Conservation (phyloP, 2,329 filamentous ascomycete genomes). For the Penicillium sp. region DNA sequence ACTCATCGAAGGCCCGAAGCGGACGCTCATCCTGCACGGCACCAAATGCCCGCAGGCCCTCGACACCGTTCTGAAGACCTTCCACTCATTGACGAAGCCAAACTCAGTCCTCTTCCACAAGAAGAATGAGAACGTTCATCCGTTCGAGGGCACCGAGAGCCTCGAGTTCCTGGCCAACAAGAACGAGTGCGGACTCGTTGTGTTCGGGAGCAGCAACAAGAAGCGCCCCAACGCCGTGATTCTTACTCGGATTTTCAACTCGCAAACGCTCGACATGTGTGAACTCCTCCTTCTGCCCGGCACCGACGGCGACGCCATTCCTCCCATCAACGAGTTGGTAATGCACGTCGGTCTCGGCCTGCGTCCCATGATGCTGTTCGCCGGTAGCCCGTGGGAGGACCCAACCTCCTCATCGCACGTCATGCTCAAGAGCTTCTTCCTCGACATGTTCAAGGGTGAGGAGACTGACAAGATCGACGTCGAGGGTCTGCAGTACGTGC, state of each 20-base stretch:
- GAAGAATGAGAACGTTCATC: conserved; percentile 85
- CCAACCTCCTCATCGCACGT: conserved; percentile 74
- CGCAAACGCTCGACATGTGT: conserved; percentile 90
- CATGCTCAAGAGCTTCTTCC: conserved; percentile 77
- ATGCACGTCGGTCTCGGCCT: conserved; percentile 66
- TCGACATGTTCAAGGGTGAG: conserved; percentile 88
- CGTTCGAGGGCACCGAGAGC: conserved; percentile 82
- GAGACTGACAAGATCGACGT: conserved; percentile 81
- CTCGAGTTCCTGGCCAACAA: conserved; percentile 95
- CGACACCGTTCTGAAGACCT: conserved; percentile 77
- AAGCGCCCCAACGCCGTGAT: conserved; percentile 93
- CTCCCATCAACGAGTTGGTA: conserved; percentile 53
- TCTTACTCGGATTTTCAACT: conserved; percentile 73
- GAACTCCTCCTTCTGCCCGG: conserved; percentile 79
- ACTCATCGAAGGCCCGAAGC: conserved; percentile 82
- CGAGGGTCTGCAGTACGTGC: conserved; percentile 86
- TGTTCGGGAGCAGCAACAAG: conserved; percentile 83
- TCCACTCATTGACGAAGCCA: conserved; percentile 78
- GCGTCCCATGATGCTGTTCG: conserved; percentile 87
- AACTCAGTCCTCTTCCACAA: conserved; percentile 89
- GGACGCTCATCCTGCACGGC: conserved; percentile 81
- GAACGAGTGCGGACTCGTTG: conserved; percentile 82
- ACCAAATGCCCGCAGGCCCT: conserved; percentile 77
- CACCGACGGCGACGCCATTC: conserved; percentile 46
- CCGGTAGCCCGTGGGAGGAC: conserved; percentile 81